Percentiles rank a stretch among this genome's conserved stretches.
phyloP scores from a whole-genome alignment of 1,139 yeast species.

The Groenewaldozyma auringiensis region DNA sequence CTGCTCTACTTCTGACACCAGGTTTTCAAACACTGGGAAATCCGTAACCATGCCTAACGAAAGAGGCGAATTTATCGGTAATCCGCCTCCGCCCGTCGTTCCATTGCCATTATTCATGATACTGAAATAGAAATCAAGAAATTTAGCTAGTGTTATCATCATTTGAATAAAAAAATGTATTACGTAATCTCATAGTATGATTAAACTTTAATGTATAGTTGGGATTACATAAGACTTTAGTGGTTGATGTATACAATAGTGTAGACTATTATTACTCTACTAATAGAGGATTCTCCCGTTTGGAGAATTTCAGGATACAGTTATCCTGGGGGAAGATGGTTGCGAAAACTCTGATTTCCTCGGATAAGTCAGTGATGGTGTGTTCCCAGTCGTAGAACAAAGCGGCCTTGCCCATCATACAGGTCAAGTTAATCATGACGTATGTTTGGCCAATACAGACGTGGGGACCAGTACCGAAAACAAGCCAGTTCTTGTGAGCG shows the following conservation, averaged over 20 bases:
- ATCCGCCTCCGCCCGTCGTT: not conserved
- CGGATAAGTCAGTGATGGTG: conserved; percentile 72
- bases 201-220: no score
- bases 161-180: no score
- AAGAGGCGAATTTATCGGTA: not conserved
- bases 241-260: no score
- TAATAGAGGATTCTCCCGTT: conserved; percentile 18
- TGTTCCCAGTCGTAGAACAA: conserved; percentile 75
- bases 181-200: no score
- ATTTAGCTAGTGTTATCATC: no score
- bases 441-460: conserved; percentile 92
- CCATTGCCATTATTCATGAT: not conserved
- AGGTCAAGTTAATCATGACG: conserved; percentile 83
- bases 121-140: no score
- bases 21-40: conserved; percentile 21
- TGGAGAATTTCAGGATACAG: conserved; percentile 65
- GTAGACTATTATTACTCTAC: no score
- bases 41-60: conserved; percentile 22
- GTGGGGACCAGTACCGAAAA: conserved; percentile 95
- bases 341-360: conserved; percentile 91
- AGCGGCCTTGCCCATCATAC: conserved; percentile 82
- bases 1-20: conserved; percentile 22
- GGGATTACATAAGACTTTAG: no score
- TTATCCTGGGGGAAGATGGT: conserved; percentile 98
- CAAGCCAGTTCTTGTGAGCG: conserved; percentile 86